These are phyloP conservation scores for Aspergillus sp. DNA, from an alignment of 2,329 filamentous ascomycete genomes.

Conservation along the genomic window DNA sequence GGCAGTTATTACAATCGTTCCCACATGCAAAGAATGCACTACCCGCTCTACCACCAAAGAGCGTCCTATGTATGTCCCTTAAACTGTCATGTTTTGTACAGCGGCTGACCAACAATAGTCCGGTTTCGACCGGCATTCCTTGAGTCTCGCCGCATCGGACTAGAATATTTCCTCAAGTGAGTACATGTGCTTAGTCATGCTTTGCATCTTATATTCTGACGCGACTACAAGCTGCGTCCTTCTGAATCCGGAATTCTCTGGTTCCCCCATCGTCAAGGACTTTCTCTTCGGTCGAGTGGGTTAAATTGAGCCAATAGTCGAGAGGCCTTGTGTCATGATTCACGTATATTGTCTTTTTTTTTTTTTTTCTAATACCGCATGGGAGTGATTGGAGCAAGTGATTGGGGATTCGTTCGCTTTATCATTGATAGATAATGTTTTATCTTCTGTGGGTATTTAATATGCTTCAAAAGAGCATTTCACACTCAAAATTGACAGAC, in stretches of 20 bases:
- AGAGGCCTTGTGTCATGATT: not conserved
- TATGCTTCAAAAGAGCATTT: not conserved
- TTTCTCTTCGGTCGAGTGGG: slow-evolving; percentile 61
- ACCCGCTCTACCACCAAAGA: slow-evolving; percentile 86
- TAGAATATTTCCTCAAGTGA: slow-evolving; percentile 91
- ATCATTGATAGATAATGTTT: not conserved
- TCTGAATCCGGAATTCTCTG: slow-evolving; percentile 87
- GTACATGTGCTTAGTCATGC: slow-evolving; percentile 24
- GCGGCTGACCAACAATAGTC: slow-evolving; percentile 30
- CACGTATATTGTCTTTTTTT: not conserved
- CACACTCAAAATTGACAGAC: not conserved
- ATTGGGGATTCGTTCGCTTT: not conserved
- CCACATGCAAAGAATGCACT: slow-evolving; percentile 78
- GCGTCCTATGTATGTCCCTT: slow-evolving; percentile 63
- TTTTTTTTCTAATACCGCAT: not conserved
- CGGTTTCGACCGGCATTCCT: slow-evolving; percentile 76
- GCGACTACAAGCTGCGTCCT: slow-evolving; percentile 68
- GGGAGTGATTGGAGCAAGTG: slow-evolving; percentile 11
- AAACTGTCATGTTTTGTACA: not conserved
- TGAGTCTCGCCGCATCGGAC: slow-evolving; percentile 70
- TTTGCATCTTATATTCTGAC: not conserved
- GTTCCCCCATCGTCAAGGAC: slow-evolving; percentile 83
- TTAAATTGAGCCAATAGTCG: slow-evolving; percentile 3
- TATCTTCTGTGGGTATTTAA: not conserved
- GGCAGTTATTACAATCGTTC: slow-evolving; percentile 69